Evolutionary conservation across 106 monocot species (phyloP), one percentile per base, ranked within the genome.

Genomic region (Dendrobium catenatum): DNA sequence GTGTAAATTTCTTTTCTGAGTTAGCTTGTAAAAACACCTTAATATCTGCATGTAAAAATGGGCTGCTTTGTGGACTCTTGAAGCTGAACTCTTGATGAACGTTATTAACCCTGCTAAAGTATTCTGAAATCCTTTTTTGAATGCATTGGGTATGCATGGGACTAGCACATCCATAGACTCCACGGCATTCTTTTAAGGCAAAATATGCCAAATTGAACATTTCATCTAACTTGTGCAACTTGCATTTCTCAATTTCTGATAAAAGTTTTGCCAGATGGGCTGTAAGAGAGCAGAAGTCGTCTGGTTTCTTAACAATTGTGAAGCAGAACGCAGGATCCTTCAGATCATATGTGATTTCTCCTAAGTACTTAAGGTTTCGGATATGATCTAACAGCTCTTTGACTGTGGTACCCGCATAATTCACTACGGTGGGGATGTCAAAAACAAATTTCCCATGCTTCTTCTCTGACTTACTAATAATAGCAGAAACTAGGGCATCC

Each of bases 1-100:
- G 95, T 7, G 93, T 99, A 79, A 99, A 99, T 55, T 99, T 95
- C 15, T 80, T 78, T 79, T 82, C 83, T n/a, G 88, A 87, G 78
- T 99, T 99, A 67, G 87, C 91, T 82, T 95, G 94, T 80, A 99
- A 82, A 83, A 99, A 99, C 22, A 95, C 94, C 98, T 98, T 98
- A 80, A 98, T 91, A 84, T 98, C 98, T 46, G 98, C 90, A 81
- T 82, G 85, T 61, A 98, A 83, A 83, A 93, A 98, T 83, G 82
- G 93, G 81, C 95, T 98, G 94, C 79, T 85, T 42, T 44, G 68
- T 76, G 56, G 46, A 42, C 82, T 79, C 59, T 80, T 82, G 56
- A 20, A 76, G 54, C 73, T 66, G 51, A 80, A 78, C 43, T 83
- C 47, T 8, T 47, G 73, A 22, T 78, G 42, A 15, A 11, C 54